Evolutionary conservation across 345 rosid species (phyloP), one percentile per base, ranked within the genome.

Genomic region (Microcos paniculata): DNA sequence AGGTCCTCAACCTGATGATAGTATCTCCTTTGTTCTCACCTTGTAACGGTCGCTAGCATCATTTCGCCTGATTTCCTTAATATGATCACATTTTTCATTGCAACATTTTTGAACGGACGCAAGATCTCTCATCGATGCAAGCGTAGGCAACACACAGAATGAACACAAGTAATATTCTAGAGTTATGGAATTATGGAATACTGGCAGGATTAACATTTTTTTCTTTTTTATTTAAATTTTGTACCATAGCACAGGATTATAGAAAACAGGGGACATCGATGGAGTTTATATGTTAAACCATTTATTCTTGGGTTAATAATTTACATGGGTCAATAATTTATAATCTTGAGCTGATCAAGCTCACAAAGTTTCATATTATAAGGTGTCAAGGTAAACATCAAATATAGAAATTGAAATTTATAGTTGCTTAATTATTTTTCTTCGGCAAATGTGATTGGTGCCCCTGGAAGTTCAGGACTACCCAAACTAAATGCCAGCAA

Each of bases 341-440:
- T n/a, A n/a, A n/a, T n/a, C n/a, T n/a, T n/a, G n/a, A n/a, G n/a
- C n/a, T n/a, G n/a, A n/a, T n/a, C n/a, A n/a, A n/a, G n/a, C n/a
- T n/a, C n/a, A n/a, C n/a, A n/a, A n/a, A n/a, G n/a, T n/a, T n/a
- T n/a, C n/a, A n/a, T n/a, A n/a, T n/a, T n/a, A n/a, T n/a, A n/a
- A n/a, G n/a, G n/a, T n/a, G n/a, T n/a, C n/a, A n/a, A n/a, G n/a
- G n/a, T n/a, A n/a, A n/a, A n/a, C n/a, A n/a, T n/a, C n/a, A n/a
- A n/a, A n/a, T n/a, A n/a, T n/a, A n/a, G n/a, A n/a, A n/a, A n/a
- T n/a, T n/a, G n/a, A n/a, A n/a, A n/a, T n/a, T n/a, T n/a, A n/a
- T n/a, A n/a, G n/a, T n/a, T n/a, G n/a, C n/a, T 85, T 86, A n/a
- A n/a, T 85, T 86, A 77, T 61, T 86, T 43, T 80, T 85, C 87